Evolutionary conservation across 1,139 yeast species (phyloP).

Genomic region (Suhomyces anneliseae): DNA sequence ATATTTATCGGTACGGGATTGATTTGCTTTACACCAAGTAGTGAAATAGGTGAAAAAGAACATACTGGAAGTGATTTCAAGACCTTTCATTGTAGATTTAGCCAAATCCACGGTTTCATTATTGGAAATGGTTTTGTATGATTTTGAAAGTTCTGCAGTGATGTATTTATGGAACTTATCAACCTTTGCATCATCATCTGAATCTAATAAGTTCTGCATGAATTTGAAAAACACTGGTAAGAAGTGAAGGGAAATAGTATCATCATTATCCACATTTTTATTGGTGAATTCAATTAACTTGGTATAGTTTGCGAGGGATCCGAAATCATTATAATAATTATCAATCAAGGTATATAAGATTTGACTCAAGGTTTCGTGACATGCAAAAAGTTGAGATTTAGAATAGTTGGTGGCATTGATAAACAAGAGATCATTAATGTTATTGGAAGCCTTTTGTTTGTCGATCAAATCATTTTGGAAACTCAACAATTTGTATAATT

Average conservation of each 20-base stretch:
- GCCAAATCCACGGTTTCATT: conserved; percentile 38
- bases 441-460: conserved; percentile 53
- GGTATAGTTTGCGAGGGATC: conserved; percentile 34
- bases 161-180: conserved; percentile 27
- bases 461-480: conserved; percentile 64
- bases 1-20: conserved; percentile 49
- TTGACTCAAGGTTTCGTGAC: conserved; percentile 74
- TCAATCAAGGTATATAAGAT: conserved; percentile 53
- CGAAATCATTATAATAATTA: conserved; percentile 33
- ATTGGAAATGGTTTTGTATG: conserved; percentile 17
- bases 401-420: conserved; percentile 57
- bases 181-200: conserved; percentile 24
- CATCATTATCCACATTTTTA: conserved; percentile 53
- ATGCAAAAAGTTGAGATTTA: conserved; percentile 59
- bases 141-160: conserved; percentile 12
- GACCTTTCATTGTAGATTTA: conserved; percentile 54
- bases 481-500: conserved; percentile 54
- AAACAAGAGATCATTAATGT: conserved; percentile 46
- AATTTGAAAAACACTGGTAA: conserved; percentile 60
- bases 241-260: conserved; percentile 60
- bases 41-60: conserved; percentile 65
- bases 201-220: conserved; percentile 30
- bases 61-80: conserved; percentile 48
- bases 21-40: conserved; percentile 64
- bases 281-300: conserved; percentile 31